A percentile compares a stretch with the other conserved stretches of the same genome.
phyloP scores from a whole-genome alignment of 2,329 filamentous ascomycete genomes.

The Sporothrix brunneoviolacea region DNA sequence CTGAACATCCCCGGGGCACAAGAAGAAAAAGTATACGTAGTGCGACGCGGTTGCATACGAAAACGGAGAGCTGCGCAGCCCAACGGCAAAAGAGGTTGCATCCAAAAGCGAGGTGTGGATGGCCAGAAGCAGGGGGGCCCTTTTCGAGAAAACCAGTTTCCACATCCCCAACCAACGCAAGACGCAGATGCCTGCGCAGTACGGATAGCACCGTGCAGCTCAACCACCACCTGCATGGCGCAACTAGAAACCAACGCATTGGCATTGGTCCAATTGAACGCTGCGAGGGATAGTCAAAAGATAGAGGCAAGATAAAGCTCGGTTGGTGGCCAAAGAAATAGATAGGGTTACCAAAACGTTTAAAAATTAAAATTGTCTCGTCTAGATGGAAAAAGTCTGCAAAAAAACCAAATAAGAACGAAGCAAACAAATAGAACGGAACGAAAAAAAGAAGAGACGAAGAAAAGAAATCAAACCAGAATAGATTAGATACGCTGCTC shows the following conservation, averaged over 20 bases:
- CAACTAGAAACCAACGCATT: not conserved
- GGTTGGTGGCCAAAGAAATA: no score
- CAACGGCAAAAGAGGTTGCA: no score
- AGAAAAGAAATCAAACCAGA: not conserved
- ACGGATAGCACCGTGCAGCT: not conserved
- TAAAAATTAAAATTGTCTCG: not conserved
- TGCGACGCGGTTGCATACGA: no score
- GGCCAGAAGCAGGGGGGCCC: no score
- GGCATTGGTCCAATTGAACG: slow-evolving; percentile 2
- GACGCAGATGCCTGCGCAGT: no score
- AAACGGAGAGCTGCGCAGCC: no score
- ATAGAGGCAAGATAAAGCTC: not conserved
- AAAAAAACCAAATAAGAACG: slow-evolving; percentile 8
- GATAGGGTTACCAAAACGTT: no score
- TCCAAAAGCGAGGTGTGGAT: no score
- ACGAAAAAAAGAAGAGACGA: not conserved
- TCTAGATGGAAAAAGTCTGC: slow-evolving; percentile 9
- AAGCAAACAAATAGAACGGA: not conserved
- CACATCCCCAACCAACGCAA: no score
- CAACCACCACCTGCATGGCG: not conserved
- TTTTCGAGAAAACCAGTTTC: no score
- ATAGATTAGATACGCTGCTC: no score
- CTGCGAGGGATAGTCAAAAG: not conserved
- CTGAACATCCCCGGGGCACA: not conserved
- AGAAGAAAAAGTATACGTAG: not conserved